Evolutionary conservation across 2,329 filamentous ascomycete genomes (phyloP).

Genomic region (Arthrobotrys conoides): DNA sequence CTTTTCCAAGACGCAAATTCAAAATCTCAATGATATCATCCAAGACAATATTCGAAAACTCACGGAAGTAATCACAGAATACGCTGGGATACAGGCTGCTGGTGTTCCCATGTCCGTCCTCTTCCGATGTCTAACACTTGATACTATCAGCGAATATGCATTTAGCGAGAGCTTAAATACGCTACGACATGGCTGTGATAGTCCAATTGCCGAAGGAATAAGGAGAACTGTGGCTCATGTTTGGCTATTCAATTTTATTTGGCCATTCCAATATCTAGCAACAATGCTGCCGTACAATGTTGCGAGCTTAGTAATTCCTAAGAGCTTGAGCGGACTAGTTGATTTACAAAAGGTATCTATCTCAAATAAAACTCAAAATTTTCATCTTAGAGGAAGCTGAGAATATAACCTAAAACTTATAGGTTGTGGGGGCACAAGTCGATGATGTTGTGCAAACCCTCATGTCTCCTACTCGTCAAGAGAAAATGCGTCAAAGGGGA

Average conservation of each 20-base stretch:
- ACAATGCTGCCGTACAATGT: neutral
- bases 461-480: neutral
- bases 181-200: neutral
- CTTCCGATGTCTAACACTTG: neutral
- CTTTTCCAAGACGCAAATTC: constrained; percentile 2
- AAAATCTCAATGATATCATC: constrained; percentile 1
- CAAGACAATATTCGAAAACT: constrained; percentile 12
- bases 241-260: constrained; percentile 14
- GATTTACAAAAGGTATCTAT: neutral
- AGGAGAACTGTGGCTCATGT: neutral
- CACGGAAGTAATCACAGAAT: neutral
- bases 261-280: constrained; percentile 14
- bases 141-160: constrained; percentile 25
- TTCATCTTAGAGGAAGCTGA: too few species aligned
- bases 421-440: neutral
- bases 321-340: neutral
- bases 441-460: neutral
- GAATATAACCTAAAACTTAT: neutral
- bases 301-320: neutral
- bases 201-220: neutral
- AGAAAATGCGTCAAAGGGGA: neutral
- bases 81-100: neutral
- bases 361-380: too few species aligned
- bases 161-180: constrained; percentile 13
- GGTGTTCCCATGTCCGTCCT: neutral